Evolutionary conservation across 2,329 filamentous ascomycete species (phyloP).

Genomic region (Talaromyces marneffei): DNA sequence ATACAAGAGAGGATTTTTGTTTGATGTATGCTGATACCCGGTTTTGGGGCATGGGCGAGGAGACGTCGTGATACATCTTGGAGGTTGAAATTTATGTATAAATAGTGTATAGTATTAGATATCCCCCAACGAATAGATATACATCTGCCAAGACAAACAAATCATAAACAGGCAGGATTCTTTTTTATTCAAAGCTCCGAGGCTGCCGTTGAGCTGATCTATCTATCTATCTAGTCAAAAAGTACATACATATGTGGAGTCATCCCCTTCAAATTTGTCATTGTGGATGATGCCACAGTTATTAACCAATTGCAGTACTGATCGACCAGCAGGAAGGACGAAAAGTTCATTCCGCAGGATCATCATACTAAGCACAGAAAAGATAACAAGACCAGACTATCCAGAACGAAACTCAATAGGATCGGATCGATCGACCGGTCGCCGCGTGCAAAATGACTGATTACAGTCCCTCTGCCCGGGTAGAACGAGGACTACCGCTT

Average conservation of each 20-base stretch:
- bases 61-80: constrained; percentile 19
- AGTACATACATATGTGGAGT: constrained; percentile 8
- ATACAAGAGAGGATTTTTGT: constrained; percentile 23
- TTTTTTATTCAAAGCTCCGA: constrained; percentile 9
- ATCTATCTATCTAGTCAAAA: constrained; percentile 14
- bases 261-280: background rate
- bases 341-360: background rate
- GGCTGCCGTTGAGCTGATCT: constrained; percentile 7
- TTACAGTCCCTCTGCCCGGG: constrained; percentile 29
- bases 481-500: constrained; percentile 36
- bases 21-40: constrained; percentile 39
- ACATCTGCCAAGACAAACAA: too few relatives aligned
- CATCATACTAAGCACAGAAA: background rate
- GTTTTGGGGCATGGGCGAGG: constrained; percentile 39
- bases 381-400: background rate
- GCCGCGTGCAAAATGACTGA: background rate
- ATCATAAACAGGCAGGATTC: constrained; percentile 6
- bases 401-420: constrained; percentile 2
- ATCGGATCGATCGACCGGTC: background rate
- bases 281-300: background rate
- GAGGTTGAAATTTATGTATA: background rate
- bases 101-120: background rate
- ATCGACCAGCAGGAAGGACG: constrained; percentile 2
- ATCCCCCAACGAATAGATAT: too few relatives aligned
- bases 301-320: background rate